Percentiles rank a stretch among this genome's conserved stretches.
Evolutionary conservation across 23 red algal genomes (phyloP).

Genomic region (Gracilaria gracilis): DNA sequence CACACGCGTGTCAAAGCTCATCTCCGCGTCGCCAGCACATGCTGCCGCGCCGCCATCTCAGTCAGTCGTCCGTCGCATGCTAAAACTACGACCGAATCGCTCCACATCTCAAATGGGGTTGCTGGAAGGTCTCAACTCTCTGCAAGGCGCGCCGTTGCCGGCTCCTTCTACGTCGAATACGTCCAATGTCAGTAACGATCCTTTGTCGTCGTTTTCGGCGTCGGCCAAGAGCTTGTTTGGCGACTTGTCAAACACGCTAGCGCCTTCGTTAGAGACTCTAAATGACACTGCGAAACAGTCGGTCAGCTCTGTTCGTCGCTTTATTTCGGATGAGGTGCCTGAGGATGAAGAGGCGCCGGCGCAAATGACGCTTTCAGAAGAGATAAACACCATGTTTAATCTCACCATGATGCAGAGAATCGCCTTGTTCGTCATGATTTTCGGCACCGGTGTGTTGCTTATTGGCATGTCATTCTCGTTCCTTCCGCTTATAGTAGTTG

Average conservation of each 20-base stretch:
- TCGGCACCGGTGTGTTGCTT: constrained; percentile 85
- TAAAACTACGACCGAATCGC: constrained; percentile 37
- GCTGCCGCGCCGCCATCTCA: not conserved
- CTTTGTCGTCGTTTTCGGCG: constrained; percentile 34
- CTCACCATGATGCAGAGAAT: constrained; percentile 74
- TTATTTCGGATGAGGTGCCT: constrained; percentile 42
- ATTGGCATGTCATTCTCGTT: constrained; percentile 78
- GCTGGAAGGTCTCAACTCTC: constrained; percentile 57
- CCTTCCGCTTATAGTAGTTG: constrained; percentile 78
- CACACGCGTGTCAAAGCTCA: not conserved
- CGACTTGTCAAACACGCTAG: constrained; percentile 24
- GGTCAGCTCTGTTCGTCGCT: constrained; percentile 49
- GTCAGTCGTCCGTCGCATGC: not conserved
- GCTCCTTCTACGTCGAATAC: constrained; percentile 22
- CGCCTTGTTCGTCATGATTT: constrained; percentile 83
- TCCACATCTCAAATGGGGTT: constrained; percentile 66
- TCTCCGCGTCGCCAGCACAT: not conserved
- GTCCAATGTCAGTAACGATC: constrained; percentile 12
- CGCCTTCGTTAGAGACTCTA: constrained; percentile 26
- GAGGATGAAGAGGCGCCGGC: constrained; percentile 24
- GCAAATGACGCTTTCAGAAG: constrained; percentile 65
- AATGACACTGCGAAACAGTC: constrained; percentile 47
- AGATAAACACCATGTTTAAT: constrained; percentile 75
- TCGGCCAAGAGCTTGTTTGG: constrained; percentile 37
- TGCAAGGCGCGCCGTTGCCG: constrained; percentile 63